Percentiles rank a stretch among this genome's conserved stretches.
Evolutionary conservation across 371 early-diverging fungal genomes (phyloP).

Genomic region (Batkoa obscura): DNA sequence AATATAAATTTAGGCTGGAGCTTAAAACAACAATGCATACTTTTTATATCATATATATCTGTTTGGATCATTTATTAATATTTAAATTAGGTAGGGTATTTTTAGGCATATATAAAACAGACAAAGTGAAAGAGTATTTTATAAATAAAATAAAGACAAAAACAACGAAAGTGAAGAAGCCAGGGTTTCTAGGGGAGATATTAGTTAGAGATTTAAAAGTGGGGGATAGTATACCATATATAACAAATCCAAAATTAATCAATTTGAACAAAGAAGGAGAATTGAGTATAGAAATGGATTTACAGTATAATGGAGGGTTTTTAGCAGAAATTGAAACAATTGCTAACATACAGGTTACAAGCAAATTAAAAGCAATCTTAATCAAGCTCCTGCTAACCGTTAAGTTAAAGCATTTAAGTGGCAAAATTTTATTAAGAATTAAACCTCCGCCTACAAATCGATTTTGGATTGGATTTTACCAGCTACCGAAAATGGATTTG

Average conservation of each 20-base stretch:
- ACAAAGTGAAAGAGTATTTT: conserved; percentile 29
- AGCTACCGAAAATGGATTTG: conserved; percentile 57
- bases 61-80: no score
- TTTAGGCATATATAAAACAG: conserved; percentile 42
- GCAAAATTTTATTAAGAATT: conserved; percentile 53
- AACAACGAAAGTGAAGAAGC: conserved; percentile 40
- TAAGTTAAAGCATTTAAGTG: conserved; percentile 39
- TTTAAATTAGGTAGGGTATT: conserved; percentile 40
- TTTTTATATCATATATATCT: no score
- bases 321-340: conserved; percentile 50
- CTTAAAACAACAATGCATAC: no score
- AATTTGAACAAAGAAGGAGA: conserved; percentile 48
- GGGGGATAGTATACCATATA: conserved; percentile 57
- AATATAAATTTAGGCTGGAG: no score
- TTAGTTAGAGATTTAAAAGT: conserved; percentile 53
- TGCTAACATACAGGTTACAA: conserved; percentile 22
- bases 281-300: conserved; percentile 43
- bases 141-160: conserved; percentile 44
- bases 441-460: conserved; percentile 75
- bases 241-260: conserved; percentile 55
- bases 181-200: conserved; percentile 63
- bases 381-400: conserved; percentile 63
- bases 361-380: conserved; percentile 37
- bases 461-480: conserved; percentile 76
- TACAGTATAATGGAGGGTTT: conserved; percentile 61